These are phyloP conservation scores for Eimeria praecox DNA, from an alignment of 169 alveolate genomes.

Conservation along the genomic window DNA sequence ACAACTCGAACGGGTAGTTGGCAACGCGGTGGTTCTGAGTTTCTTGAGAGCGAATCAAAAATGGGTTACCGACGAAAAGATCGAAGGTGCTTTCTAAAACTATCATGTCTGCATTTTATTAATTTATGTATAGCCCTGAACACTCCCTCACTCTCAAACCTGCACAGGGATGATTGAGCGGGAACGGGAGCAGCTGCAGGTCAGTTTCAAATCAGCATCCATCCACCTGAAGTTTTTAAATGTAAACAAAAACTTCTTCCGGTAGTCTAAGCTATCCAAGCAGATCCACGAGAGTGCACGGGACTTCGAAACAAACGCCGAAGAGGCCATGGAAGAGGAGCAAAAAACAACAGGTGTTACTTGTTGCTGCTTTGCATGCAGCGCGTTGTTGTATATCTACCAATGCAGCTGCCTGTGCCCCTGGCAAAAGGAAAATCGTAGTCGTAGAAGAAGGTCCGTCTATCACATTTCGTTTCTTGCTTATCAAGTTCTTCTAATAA, in stretches of 20 bases:
- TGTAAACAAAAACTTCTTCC: neutral
- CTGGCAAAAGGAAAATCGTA: slow-evolving; percentile 15
- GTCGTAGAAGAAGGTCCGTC: slow-evolving; percentile 24
- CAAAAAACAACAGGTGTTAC: neutral
- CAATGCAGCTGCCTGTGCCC: slow-evolving; percentile 36
- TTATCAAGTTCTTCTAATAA: neutral
- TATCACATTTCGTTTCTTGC: neutral
- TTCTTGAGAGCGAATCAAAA: neutral
- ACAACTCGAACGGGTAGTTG: slow-evolving; percentile 11
- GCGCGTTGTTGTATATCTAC: neutral
- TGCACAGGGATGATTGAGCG: slow-evolving; percentile 7
- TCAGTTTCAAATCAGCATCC: neutral
- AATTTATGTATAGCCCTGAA: no score
- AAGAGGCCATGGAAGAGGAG: slow-evolving; percentile 19
- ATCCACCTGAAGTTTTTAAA: neutral
- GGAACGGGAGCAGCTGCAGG: slow-evolving; percentile 48
- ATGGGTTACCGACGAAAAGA: slow-evolving; percentile 41
- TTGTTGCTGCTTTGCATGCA: neutral
- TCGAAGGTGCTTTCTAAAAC: neutral
- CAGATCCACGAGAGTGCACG: neutral
- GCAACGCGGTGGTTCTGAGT: neutral
- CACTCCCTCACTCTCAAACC: no score
- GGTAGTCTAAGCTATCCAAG: slow-evolving; percentile 7
- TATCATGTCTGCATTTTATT: neutral
- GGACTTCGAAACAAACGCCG: neutral